Evolutionary conservation across 306 rosid species (phyloP).

Genomic region (Dicorynia guianensis): DNA sequence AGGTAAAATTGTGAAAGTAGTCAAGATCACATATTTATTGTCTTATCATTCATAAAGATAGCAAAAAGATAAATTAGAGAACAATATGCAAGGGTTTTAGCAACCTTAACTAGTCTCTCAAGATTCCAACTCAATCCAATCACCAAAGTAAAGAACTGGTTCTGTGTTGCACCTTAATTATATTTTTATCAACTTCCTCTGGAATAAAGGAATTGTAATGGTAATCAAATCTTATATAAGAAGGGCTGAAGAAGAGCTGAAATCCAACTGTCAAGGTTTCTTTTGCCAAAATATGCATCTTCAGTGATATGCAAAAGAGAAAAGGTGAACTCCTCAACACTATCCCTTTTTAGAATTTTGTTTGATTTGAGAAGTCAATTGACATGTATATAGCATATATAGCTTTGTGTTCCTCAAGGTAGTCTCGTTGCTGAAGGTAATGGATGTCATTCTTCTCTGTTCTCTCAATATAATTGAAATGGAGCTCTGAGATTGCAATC

Average conservation of each 20-base stretch:
- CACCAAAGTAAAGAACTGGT: neutral
- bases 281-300: slow-evolving; percentile 1
- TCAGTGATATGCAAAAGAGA: neutral
- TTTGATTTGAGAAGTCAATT: neutral
- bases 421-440: neutral
- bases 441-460: neutral
- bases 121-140: neutral
- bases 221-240: neutral
- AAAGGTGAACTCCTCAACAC: neutral
- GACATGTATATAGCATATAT: too few relatives aligned
- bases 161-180: neutral
- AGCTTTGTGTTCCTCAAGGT: neutral
- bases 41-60: neutral
- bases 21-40: neutral
- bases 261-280: neutral
- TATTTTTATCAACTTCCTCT: neutral
- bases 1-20: neutral
- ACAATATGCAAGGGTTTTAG: neutral
- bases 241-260: neutral
- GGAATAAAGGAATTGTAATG: neutral
- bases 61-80: neutral
- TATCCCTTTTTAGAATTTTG: neutral
- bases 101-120: neutral
- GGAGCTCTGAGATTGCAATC: neutral
- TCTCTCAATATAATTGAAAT: neutral